Base-by-base conservation (phyloP, 1,284 basidiomycete genomes). In the Laetiporus sulphureus region DNA sequence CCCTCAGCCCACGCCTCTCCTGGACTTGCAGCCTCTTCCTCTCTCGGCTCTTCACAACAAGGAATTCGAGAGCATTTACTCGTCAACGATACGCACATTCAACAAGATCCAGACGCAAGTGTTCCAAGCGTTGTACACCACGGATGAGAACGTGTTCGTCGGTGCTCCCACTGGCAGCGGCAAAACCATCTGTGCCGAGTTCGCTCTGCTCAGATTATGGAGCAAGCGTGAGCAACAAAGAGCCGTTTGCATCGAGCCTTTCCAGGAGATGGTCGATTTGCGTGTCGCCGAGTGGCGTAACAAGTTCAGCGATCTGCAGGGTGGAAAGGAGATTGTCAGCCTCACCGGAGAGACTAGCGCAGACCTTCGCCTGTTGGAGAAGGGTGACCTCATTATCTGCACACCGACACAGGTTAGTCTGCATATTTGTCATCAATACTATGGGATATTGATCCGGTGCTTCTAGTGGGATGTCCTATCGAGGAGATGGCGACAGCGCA, bases 31-130 rank as follows among this genome's bases (percentile, higher is more conserved):
- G 61, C 71, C 88, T 1, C 77, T 97, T 0, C 94, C 95, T 0
- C 72, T 96, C 6, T 81, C 89, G 0, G 93, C 92, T 1, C 71
- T 99, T 3, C 91, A 95, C 64, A 95, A 94, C 72, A 79, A 83
- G 58, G 89, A 91, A 46, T 96, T 86, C 51, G 90, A 98, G 60
- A 70, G 72, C 4, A 77, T 97, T 32, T 99, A 96, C 63, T 76
- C 81, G 0, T 76, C 74, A 13, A 76, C 75, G 0, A 84, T 95
- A 49, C 71, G 80, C 47, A 79, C 76, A 1, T 97, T 98, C 75
- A 99, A 99, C 77, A 98, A 97, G 68, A 96, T 98, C 51, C 96
- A 99, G 62, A 99, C 93, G 0, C 96, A 99, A 66, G 92, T 96
- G 27, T 99, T 98, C 83, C 95, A 98, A 54, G 92, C 94, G 0